Percentiles rank a stretch among this genome's conserved stretches.
These are phyloP conservation scores for Ascochyta rabiei DNA, from an alignment of 2,329 filamentous ascomycete species.

Conservation along the genomic window DNA sequence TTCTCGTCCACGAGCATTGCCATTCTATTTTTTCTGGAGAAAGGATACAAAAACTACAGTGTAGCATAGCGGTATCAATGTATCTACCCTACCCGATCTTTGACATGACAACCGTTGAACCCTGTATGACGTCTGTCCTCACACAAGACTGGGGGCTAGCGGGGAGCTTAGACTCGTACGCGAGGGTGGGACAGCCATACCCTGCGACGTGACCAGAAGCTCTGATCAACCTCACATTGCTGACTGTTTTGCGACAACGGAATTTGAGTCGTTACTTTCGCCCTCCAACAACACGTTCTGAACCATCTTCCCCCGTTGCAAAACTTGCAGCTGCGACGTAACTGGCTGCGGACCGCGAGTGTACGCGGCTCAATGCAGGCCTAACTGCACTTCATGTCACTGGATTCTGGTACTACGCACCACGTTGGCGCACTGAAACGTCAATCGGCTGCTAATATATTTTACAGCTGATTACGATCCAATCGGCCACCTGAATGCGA, in stretches of 20 bases:
- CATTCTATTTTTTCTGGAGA: neutral
- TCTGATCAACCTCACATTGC: constrained; percentile 18
- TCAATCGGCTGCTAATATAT: constrained; percentile 31
- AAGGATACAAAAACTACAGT: constrained; percentile 10
- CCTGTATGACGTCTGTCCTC: constrained; percentile 13
- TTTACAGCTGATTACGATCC: constrained; percentile 83
- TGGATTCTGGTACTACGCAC: constrained; percentile 46
- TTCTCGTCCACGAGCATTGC: neutral
- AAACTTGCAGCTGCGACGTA: constrained; percentile 18
- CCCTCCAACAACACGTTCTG: neutral
- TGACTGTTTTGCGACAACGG: constrained; percentile 13
- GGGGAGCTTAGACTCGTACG: constrained; percentile 20
- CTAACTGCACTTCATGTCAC: constrained; percentile 45
- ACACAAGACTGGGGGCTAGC: constrained; percentile 15
- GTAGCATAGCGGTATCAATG: constrained; percentile 13
- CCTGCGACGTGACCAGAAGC: constrained; percentile 12
- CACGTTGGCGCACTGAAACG: constrained; percentile 6
- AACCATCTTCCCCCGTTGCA: neutral
- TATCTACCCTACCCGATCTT: neutral
- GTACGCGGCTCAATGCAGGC: constrained; percentile 45
- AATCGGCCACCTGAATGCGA: constrained; percentile 87
- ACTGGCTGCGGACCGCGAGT: constrained; percentile 34
- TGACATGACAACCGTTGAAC: neutral
- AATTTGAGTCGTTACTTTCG: neutral
- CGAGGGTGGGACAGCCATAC: constrained; percentile 7